Base-by-base conservation (phyloP, 257 asterid species). In the Nicotiana benthamiana region DNA sequence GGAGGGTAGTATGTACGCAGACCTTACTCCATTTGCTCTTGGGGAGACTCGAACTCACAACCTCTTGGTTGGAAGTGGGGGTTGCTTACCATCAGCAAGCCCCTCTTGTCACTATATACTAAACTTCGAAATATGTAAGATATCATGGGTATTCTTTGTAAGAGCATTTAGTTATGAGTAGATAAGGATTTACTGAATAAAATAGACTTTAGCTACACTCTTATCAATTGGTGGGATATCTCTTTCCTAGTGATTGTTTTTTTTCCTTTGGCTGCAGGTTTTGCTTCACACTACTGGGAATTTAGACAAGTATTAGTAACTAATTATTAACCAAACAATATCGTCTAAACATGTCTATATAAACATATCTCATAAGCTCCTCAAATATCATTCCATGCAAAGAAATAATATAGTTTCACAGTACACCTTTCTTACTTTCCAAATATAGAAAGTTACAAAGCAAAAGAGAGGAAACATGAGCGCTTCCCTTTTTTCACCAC, bases 401-500 rank as follows among this genome's bases (percentile, higher is more conserved):
- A 24, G 10, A 48, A 15, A 74, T 57, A 22, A 2, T 43, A 72
- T 46, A 48, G 15, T 15, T 22, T 48, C 78, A 24, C 60, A 46
- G 6, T 48, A 46, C 9, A 34, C 15, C 27, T 72, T 36, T 72
- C 60, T 6, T 30, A 9, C 26, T 72, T 46, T 6, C 22, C 40
- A 72, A 46, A 46, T 10, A 46, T 48, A 43, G n/a, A 43, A 72
- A 32, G 9, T 52, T 30, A 65, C 11, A 11, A 26, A 34, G 46
- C 57, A 59, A 67, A 53, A 30, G 24, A 28, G 18, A 30, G 27
- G 43, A 12, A 57, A 2, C 62, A 85, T 85, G 88, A 80, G 59
- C 13, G 64, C 81, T 12, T 77, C 78, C 4, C 6, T 40, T 68
- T 61, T 53, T 77, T 52, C 59, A 2, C 63, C 57, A 27, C 46